Evolutionary conservation across 768 basidiomycete species (phyloP), one percentile per base, ranked within the genome.

Genomic region (Kwoniella sp.): DNA sequence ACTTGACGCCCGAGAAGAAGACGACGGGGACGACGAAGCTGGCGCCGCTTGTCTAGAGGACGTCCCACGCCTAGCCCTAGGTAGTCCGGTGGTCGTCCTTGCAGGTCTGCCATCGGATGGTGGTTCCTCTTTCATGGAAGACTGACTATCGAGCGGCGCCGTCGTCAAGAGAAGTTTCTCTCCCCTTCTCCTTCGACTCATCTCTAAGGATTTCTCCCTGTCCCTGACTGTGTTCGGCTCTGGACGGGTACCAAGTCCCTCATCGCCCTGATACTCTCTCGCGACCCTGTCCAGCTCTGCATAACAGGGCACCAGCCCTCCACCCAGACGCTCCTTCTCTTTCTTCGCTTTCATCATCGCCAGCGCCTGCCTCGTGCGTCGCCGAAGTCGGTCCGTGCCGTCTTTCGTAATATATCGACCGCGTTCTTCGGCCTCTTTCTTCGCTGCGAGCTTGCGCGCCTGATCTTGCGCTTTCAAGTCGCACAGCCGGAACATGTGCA

Each of bases 341-440:
- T 47, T 26, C 31, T 52, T 22, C 26, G 8, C 13, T 26, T 47
- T 47, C 30, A 31, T 30, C n/a, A 23, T 4, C n/a, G 30, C 20
- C 31, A 60, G 28, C 15, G n/a, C 58, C 31, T 51, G 29, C 26
- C 41, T 60, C 22, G 58, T 48, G 26, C 58, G 30, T 34, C 58
- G 30, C 9, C 58, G 13, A 11, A 60, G n/a, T 12, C 51, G 50
- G 15, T 47, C 25, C 37, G 45, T 58, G 23, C 57, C 57, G 29
- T 58, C 57, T 22, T 48, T 48, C 20, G 45, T 48, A 17, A 28
- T 29, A 25, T 50, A 50, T 29, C 57, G 25, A 26, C 57, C 57
- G 17, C 57, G 45, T 38, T 48, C 30, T 58, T 58, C 58, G n/a
- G 45, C 45, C 48, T 50, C 58, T 22, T 22, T 29, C 37, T 60